These are phyloP conservation scores for Posidonia australis DNA, from an alignment of 106 monocot genomes.

Conservation along the genomic window DNA sequence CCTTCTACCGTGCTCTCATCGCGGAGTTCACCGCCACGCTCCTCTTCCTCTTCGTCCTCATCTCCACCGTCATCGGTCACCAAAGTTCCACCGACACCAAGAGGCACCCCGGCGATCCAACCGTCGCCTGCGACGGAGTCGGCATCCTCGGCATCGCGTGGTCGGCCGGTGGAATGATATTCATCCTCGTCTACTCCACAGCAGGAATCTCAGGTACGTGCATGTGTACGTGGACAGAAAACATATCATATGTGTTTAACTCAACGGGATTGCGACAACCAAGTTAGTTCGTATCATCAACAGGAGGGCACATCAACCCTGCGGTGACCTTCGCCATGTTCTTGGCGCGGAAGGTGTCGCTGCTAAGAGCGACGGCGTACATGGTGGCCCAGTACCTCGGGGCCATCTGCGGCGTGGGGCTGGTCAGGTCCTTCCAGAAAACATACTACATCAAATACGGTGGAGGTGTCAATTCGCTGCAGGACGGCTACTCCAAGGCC, in stretches of 20 bases:
- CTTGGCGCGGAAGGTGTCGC: conserved; percentile 61
- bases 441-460: conserved; percentile 31
- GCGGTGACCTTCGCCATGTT: conserved; percentile 72
- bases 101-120: conserved; percentile 16
- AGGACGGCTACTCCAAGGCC: conserved; percentile 38
- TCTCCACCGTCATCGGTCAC: conserved; percentile 19
- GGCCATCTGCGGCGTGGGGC: conserved; percentile 52
- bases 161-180: conserved; percentile 38
- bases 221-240: no score
- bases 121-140: conserved; percentile 16
- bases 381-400: conserved; percentile 69
- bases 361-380: conserved; percentile 44
- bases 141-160: conserved; percentile 68
- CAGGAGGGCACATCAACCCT: conserved; percentile 76
- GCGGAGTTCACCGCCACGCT: conserved; percentile 20
- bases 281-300: no score
- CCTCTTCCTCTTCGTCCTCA: conserved; percentile 18
- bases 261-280: no score
- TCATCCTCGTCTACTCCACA: conserved; percentile 45
- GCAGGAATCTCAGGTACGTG: conserved; percentile 41
- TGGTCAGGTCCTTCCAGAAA: conserved; percentile 58
- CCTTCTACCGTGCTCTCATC: conserved; percentile 16
- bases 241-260: no score
- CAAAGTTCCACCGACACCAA: neutral
- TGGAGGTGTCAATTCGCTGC: conserved; percentile 56